A percentile compares a stretch with the other conserved stretches of the same genome.
Evolutionary conservation across 2,329 filamentous ascomycete species (phyloP).

Genomic region (Neopestalotiopsis sp.): DNA sequence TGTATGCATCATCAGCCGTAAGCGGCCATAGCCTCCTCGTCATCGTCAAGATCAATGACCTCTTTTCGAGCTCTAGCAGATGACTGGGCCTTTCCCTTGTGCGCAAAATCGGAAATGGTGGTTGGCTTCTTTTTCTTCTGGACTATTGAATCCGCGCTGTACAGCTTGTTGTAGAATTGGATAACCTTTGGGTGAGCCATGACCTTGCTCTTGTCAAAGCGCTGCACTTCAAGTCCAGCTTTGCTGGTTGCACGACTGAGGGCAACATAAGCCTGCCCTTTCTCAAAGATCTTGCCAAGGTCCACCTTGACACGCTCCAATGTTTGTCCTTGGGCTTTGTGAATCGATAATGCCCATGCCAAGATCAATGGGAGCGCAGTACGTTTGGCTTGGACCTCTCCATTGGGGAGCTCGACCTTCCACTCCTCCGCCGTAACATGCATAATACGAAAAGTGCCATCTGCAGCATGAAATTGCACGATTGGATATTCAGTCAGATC

Average conservation of each 20-base stretch:
- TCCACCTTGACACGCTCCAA: constrained; percentile 94
- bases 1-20: constrained; percentile 42
- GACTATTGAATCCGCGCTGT: constrained; percentile 67
- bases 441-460: constrained; percentile 77
- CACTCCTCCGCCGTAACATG: constrained; percentile 88
- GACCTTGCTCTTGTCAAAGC: constrained; percentile 89
- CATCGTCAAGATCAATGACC: constrained; percentile 48
- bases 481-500: constrained; percentile 73
- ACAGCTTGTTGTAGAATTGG: constrained; percentile 83
- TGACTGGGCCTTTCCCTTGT: constrained; percentile 33
- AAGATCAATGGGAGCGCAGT: constrained; percentile 86
- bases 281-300: constrained; percentile 90
- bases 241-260: constrained; percentile 91
- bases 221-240: constrained; percentile 82
- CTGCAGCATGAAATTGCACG: constrained; percentile 80
- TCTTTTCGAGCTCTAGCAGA: constrained; percentile 19
- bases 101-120: constrained; percentile 47
- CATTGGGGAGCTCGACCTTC: constrained; percentile 97
- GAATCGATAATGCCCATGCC: constrained; percentile 95
- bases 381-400: constrained; percentile 89
- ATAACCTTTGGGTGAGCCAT: constrained; percentile 91
- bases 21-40: constrained; percentile 52
- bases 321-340: constrained; percentile 97
- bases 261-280: constrained; percentile 96
- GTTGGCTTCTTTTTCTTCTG: constrained; percentile 34